Evolutionary conservation across 495 filamentous ascomycete species (phyloP), one percentile per base, ranked within the genome.

Genomic region (Astrothelium macrocarpum): DNA sequence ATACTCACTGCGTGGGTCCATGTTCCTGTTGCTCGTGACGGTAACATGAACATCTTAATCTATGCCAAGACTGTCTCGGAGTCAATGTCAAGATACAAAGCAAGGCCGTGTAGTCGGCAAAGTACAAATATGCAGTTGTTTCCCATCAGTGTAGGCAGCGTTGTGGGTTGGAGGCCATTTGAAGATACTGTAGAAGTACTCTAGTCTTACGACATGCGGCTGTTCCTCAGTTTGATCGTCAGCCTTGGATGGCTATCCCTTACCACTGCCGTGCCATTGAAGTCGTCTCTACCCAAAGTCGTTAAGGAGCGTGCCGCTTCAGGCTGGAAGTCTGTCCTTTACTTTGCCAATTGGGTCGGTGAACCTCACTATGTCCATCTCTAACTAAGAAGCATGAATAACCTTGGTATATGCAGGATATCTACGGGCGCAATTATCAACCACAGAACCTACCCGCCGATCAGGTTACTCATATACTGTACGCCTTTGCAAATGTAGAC

Each of bases 391-490:
- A 28, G 49, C 20, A 28, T 29, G 25, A 26, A 9, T 56, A 56
- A 29, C 25, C 20, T 10, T 29, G 20, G 14, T 14, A 5, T 14
- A 39, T 16, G 16, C 16, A 56, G 49, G 49, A 56, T 56, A 56
- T 56, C 49, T 56, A 56, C 29, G 49, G 49, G 9, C 49, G 49
- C 23, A 56, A 91, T 66, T 87, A 95, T 74, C 82, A 87, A 39
- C 91, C 92, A 0, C 90, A 95, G 66, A 87, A 96, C 71, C 78
- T 98, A 18, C 93, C 92, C 1, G 89, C 85, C 10, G 83, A 90
- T 43, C 89, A 95, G 61, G 78, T 98, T 32, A 98, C 93, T 0
- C 94, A 98, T 76, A 78, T 97, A 2, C 83, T 97, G 18, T 98
- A 96, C 68, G 83, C 92, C 31, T 96, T 96, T 72, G 91, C 89